Percentiles rank a stretch among this genome's conserved stretches.
These are phyloP conservation scores for Plectosphaerella sp. DNA, from an alignment of 2,329 filamentous ascomycete species.

Conservation along the genomic window DNA sequence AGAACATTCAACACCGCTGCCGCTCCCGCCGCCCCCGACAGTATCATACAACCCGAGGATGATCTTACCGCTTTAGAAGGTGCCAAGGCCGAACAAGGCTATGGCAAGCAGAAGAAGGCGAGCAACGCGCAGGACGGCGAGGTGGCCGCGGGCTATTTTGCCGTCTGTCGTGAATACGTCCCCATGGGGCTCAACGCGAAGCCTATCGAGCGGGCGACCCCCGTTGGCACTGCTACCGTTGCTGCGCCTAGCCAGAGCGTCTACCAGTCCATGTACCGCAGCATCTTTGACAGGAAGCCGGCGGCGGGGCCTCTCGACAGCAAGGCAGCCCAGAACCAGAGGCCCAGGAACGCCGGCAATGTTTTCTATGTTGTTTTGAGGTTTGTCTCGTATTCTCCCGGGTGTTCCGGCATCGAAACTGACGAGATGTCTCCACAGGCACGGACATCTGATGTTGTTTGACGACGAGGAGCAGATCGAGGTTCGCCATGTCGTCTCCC, in stretches of 20 bases:
- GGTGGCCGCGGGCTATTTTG: conserved; percentile 87
- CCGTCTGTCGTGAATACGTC: conserved; percentile 89
- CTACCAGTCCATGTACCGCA: conserved; percentile 97
- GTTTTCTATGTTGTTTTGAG: conserved; percentile 90
- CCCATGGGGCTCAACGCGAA: conserved; percentile 90
- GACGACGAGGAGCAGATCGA: conserved; percentile 94
- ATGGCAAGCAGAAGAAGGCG: conserved; percentile 36
- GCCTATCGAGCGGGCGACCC: conserved; percentile 80
- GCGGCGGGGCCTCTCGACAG: conserved; percentile 40
- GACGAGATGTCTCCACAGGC: conserved; percentile 46
- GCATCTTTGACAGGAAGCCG: conserved; percentile 81
- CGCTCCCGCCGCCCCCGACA: conserved; percentile 17
- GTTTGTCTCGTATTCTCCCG: conserved; percentile 39
- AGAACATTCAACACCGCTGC: conserved; percentile 20
- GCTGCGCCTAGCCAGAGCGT: conserved; percentile 84
- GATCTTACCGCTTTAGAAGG: conserved; percentile 61
- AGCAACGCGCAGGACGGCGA: conserved; percentile 60
- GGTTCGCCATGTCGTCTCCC: conserved; percentile 90
- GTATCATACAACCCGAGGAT: conserved; percentile 56
- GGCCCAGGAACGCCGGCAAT: conserved; percentile 68
- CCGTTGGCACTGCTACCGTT: conserved; percentile 69
- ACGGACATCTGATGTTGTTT: conserved; percentile 95
- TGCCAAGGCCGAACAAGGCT: conserved; percentile 52
- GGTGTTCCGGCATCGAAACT: background rate
- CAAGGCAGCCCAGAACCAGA: conserved; percentile 42